phyloP scores from a whole-genome alignment of 2,329 filamentous ascomycete genomes.

The Fusarium austroafricanum region DNA sequence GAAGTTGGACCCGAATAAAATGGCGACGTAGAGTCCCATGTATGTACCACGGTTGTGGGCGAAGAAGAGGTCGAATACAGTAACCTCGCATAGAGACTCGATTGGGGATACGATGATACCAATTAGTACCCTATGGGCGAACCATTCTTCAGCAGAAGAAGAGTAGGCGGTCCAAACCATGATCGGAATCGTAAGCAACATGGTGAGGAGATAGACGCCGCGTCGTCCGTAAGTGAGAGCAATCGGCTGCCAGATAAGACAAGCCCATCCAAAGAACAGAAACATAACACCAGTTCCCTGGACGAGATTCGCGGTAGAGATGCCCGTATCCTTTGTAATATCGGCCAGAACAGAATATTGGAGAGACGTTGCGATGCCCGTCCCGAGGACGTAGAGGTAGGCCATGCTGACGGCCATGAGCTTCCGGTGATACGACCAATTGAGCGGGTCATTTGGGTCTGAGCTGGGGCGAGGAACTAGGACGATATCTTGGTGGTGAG shows the following conservation, averaged over 20 bases:
- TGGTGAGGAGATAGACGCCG: not conserved
- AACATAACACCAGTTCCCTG: slow-evolving; percentile 6
- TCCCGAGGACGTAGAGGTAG: slow-evolving; percentile 4
- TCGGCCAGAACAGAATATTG: slow-evolving; percentile 8
- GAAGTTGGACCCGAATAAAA: not conserved
- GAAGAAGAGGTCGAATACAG: slow-evolving; percentile 5
- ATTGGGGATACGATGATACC: not conserved
- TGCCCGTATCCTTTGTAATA: slow-evolving; percentile 2
- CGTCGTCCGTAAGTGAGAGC: slow-evolving; percentile 2
- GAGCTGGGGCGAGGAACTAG: slow-evolving; percentile 1
- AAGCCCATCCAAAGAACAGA: slow-evolving; percentile 2
- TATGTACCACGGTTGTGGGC: slow-evolving; percentile 3
- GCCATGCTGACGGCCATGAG: not conserved
- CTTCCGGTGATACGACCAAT: slow-evolving; percentile 1
- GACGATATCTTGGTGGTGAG: slow-evolving; percentile 7
- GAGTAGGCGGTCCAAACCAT: slow-evolving; percentile 8
- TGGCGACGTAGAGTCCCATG: slow-evolving; percentile 3
- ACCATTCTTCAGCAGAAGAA: not conserved
- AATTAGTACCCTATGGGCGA: not conserved
- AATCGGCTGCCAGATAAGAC: not conserved
- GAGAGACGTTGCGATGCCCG: not conserved
- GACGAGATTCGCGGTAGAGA: not conserved
- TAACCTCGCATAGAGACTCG: not conserved
- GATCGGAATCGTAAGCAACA: not conserved
- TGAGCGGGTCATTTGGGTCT: slow-evolving; percentile 4